Evolutionary conservation across 257 asterid species (phyloP).

Genomic region (Scutellaria minor): DNA sequence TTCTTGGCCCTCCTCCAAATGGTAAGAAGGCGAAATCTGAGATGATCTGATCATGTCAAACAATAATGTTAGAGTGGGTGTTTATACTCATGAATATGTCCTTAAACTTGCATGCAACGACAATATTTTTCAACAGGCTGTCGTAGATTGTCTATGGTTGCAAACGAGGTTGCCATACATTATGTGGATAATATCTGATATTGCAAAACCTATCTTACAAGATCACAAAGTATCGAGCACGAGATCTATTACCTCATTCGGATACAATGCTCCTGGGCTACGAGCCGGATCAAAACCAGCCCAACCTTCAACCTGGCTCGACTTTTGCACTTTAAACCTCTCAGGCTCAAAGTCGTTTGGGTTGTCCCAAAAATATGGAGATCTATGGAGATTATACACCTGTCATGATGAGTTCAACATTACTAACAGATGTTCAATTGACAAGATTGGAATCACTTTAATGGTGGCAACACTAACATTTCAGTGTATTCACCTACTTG

Average conservation of each 20-base stretch:
- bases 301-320: slow-evolving; percentile 83
- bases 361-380: slow-evolving; percentile 91
- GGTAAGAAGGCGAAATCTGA: slow-evolving; percentile 96
- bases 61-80: not conserved
- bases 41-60: slow-evolving; percentile 54
- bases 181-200: not conserved
- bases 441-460: not conserved
- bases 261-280: slow-evolving; percentile 95
- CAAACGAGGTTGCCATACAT: no score
- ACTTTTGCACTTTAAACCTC: slow-evolving; percentile 67
- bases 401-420: slow-evolving; percentile 37
- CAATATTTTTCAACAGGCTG: no score
- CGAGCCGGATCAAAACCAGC: slow-evolving; percentile 94
- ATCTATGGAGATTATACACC: slow-evolving; percentile 97
- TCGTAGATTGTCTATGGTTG: no score
- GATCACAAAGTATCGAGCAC: not conserved
- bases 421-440: not conserved
- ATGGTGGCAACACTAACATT: not conserved
- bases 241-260: slow-evolving; percentile 70
- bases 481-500: no score
- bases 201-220: not conserved
- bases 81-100: not conserved
- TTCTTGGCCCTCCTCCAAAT: slow-evolving; percentile 96
- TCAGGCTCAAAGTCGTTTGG: slow-evolving; percentile 91
- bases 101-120: not conserved